phyloP scores from a whole-genome alignment of 2,329 filamentous ascomycete species.

The Penicillium italicum region DNA sequence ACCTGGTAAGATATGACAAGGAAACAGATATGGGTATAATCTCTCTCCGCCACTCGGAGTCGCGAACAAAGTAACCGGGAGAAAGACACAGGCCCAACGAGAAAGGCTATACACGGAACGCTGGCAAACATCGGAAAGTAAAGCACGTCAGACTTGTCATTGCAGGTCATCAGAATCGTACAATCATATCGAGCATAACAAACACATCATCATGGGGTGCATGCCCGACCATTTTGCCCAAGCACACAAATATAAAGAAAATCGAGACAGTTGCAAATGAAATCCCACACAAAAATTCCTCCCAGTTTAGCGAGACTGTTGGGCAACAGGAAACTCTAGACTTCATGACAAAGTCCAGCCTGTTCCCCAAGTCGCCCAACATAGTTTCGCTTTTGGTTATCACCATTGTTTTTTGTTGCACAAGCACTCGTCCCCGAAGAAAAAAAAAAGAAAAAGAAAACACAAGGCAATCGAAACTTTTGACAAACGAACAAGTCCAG shows the following conservation, averaged over 20 bases:
- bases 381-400: conserved; percentile 1
- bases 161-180: conserved; percentile 37
- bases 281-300: conserved; percentile 20
- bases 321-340: not conserved
- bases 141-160: conserved; percentile 26
- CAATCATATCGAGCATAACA: conserved; percentile 32
- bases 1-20: conserved; percentile 24
- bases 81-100: conserved; percentile 12
- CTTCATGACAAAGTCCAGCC: not conserved
- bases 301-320: conserved; percentile 12
- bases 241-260: conserved; percentile 7
- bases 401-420: conserved; percentile 13
- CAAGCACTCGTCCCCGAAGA: conserved; percentile 15
- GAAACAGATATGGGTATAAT: conserved; percentile 24
- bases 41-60: conserved; percentile 22
- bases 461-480: conserved; percentile 18
- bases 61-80: conserved; percentile 13
- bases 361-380: not conserved
- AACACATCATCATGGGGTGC: conserved; percentile 4
- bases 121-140: conserved; percentile 16
- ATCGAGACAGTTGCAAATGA: conserved; percentile 22
- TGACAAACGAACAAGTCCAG: conserved; percentile 12
- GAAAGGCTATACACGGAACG: conserved; percentile 17
- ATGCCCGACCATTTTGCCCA: conserved; percentile 9
- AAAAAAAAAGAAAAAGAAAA: not conserved